Evolutionary conservation across 345 rosid species (phyloP).

Genomic region (Viola odorata): DNA sequence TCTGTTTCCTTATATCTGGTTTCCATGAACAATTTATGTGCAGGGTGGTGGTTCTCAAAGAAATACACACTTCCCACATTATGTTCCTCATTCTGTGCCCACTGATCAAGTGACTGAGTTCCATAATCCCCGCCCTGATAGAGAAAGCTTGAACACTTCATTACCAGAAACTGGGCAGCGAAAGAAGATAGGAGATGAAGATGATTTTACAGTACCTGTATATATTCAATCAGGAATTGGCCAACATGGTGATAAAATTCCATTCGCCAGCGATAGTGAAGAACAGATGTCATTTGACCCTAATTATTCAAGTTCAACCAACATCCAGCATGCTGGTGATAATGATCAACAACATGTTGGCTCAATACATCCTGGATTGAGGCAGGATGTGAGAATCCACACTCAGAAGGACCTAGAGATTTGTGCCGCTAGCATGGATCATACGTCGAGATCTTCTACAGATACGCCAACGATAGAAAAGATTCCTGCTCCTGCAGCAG

Average conservation of each 20-base stretch:
- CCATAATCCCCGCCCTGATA: conserved; percentile 25
- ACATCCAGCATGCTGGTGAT: conserved; percentile 18
- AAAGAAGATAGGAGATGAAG: conserved; percentile 54
- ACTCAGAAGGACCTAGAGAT: conserved; percentile 26
- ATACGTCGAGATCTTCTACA: conserved; percentile 16
- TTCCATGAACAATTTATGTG: conserved; percentile 8
- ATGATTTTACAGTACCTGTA: conserved; percentile 72
- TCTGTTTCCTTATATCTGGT: conserved; percentile 1
- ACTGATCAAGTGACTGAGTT: conserved; percentile 30
- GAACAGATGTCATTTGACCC: conserved; percentile 17
- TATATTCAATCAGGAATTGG: conserved; percentile 36
- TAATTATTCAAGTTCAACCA: conserved; percentile 12
- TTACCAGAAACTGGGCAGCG: conserved; percentile 30
- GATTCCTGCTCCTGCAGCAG: conserved; percentile 15
- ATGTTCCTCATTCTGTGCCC: conserved; percentile 30
- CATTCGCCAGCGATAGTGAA: conserved; percentile 27
- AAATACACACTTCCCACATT: conserved; percentile 25
- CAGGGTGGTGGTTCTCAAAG: conserved; percentile 49
- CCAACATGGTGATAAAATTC: conserved; percentile 22
- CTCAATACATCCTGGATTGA: conserved; percentile 16
- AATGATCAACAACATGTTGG: conserved; percentile 17
- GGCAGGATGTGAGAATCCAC: conserved; percentile 27
- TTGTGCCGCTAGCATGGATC: conserved; percentile 18
- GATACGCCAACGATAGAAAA: conserved; percentile 16
- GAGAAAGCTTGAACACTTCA: conserved; percentile 30